A percentile compares a stretch with the other conserved stretches of the same genome.
These are phyloP conservation scores for Nasturtium officinale DNA, from an alignment of 345 rosid species.

Conservation along the genomic window DNA sequence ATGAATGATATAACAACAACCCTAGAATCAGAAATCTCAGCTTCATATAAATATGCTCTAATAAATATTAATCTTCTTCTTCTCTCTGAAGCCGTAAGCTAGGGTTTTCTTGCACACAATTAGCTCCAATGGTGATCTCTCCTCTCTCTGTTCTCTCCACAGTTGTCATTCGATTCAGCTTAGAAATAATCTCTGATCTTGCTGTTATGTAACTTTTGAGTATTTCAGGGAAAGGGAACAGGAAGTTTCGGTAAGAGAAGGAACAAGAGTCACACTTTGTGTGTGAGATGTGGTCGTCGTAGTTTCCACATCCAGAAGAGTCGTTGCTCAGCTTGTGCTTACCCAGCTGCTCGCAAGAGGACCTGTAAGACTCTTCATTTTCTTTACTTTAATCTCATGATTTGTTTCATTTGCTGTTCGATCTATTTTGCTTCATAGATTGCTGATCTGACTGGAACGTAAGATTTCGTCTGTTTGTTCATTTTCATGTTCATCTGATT, in stretches of 20 bases:
- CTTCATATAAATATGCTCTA: conserved; percentile 23
- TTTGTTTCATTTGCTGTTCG: neutral
- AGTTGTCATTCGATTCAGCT: neutral
- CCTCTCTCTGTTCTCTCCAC: neutral
- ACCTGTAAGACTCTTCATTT: conserved; percentile 54
- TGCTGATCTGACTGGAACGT: neutral
- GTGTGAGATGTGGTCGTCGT: conserved; percentile 98
- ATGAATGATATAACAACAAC: neutral
- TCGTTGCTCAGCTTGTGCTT: conserved; percentile 89
- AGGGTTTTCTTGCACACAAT: conserved; percentile 33
- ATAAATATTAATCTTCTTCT: neutral
- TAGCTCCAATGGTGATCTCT: conserved; percentile 47
- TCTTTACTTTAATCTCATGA: neutral
- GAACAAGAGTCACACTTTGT: conserved; percentile 97
- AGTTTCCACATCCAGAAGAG: conserved; percentile 99
- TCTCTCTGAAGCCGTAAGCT: conserved; percentile 23
- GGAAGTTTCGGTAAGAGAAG: conserved; percentile 99
- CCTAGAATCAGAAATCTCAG: conserved; percentile 25
- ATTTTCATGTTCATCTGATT: too few relatives aligned
- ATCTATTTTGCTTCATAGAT: neutral
- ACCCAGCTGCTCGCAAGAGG: conserved; percentile 99
- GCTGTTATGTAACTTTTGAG: conserved; percentile 12
- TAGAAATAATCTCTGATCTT: conserved; percentile 4
- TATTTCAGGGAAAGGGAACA: conserved; percentile 86
- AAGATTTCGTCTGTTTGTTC: neutral